Evolutionary conservation across 1,284 basidiomycete species (phyloP), one percentile per base, ranked within the genome.

Genomic region (Veloboletus limbatus): DNA sequence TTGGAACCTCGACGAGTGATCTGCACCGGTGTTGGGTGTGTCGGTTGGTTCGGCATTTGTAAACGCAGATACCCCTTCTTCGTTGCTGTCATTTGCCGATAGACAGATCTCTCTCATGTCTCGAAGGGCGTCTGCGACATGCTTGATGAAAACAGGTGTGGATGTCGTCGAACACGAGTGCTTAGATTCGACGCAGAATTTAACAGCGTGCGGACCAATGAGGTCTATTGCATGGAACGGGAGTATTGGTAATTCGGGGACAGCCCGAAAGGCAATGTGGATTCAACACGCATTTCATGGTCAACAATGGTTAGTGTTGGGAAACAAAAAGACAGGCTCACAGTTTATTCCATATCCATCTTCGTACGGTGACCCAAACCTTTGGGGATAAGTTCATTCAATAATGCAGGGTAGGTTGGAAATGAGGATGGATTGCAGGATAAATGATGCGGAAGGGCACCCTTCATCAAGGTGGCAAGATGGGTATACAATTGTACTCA

Each of bases 111-210:
- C 56, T 51, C 74, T 75, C 82, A 97, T 90, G 56, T 92, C 85
- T 47, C 74, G 63, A 54, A 98, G 68, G 14, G 88, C 82, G 48
- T 80, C 73, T n/a, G 72, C 69, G 41, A 97, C 68, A 37, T 81
- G 78, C 49, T 74, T 60, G 59, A 88, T 84, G 66, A 97, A 91
- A 21, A 54, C 49, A 9, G 75, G 71, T 9, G 93, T 95, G 22
- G 88, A 89, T 21, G 92, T 94, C 27, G 70, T 63, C 6, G 75
- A 62, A 57, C 76, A 82, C 8, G 87, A 87, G 54, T 77, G 71
- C 68, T 98, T 98, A 45, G 87, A 90, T 69, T 98, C 95, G 62
- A 98, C 85, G 3, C 96, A 96, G 70, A 98, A 96, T 69, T 95
- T 97, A 69, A 98, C 79, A 52, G 85, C 72, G 44, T 85, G 72